These are phyloP conservation scores for Catharanthus roseus DNA, from an alignment of 257 asterid genomes.

Conservation along the genomic window DNA sequence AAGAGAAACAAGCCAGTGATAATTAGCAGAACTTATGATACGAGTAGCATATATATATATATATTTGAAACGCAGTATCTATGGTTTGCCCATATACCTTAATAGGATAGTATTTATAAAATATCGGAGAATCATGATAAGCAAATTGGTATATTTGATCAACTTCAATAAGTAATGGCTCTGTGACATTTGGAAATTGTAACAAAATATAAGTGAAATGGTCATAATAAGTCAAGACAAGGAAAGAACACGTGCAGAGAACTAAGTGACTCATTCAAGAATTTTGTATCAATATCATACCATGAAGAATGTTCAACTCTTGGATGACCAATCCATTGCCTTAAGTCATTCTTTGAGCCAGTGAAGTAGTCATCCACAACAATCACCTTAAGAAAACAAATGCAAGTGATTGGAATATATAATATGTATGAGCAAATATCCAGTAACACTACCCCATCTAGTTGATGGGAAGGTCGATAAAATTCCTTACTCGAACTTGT, in stretches of 20 bases:
- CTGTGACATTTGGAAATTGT: slow-evolving; percentile 71
- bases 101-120: slow-evolving; percentile 93
- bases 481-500: too few species aligned
- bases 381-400: slow-evolving; percentile 41
- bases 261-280: background rate
- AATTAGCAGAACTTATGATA: background rate
- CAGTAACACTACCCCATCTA: too few species aligned
- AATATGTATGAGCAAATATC: background rate
- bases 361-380: too few species aligned
- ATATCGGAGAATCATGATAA: slow-evolving; percentile 98
- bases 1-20: background rate
- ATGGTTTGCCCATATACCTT: slow-evolving; percentile 46
- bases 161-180: slow-evolving; percentile 81
- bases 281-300: slow-evolving; percentile 24
- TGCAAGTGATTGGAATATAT: background rate
- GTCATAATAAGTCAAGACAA: background rate
- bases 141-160: slow-evolving; percentile 97
- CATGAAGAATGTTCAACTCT: slow-evolving; percentile 97
- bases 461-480: too few species aligned
- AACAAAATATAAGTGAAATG: background rate
- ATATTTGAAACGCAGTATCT: background rate
- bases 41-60: background rate
- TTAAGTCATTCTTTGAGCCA: too few species aligned
- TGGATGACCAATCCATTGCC: too few species aligned
- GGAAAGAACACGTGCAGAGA: background rate